Conservation (phyloP, 2,329 filamentous ascomycete genomes). For the Phyllachora maydis region DNA sequence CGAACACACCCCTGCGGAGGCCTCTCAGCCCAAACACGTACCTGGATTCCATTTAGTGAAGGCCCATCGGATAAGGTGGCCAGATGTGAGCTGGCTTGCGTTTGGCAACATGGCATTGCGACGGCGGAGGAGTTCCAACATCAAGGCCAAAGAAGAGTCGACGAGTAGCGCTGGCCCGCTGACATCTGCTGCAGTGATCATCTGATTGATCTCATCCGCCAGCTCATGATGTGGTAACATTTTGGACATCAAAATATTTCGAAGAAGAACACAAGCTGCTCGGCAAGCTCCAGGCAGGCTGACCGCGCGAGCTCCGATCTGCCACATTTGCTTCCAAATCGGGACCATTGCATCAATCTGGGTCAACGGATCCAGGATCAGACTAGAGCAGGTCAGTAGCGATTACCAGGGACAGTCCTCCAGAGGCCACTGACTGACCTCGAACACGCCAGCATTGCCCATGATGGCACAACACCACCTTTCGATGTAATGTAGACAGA, state of each 20-base stretch:
- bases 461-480: constrained; percentile 43
- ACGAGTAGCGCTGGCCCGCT: constrained; percentile 60
- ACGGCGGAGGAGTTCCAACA: constrained; percentile 46
- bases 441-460: constrained; percentile 68
- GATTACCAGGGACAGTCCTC: constrained; percentile 1
- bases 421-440: constrained; percentile 37
- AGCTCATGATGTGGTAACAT: constrained; percentile 49
- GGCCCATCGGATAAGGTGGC: constrained; percentile 62
- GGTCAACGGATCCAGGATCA: constrained; percentile 20
- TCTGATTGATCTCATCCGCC: constrained; percentile 47
- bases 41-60: constrained; percentile 67
- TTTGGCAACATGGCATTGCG: constrained; percentile 48
- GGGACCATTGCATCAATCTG: constrained; percentile 16
- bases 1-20: too few relatives aligned
- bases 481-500: constrained; percentile 46
- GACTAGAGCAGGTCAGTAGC: constrained; percentile 11
- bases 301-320: constrained; percentile 48
- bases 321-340: constrained; percentile 58
- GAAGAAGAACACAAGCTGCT: constrained; percentile 54
- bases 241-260: constrained; percentile 40
- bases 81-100: constrained; percentile 44
- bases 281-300: constrained; percentile 53
- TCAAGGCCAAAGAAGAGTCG: constrained; percentile 60
- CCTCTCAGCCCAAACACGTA: too few relatives aligned
- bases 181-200: constrained; percentile 58